Evolutionary conservation across 305 asterid species (phyloP).

Genomic region (Solanum hybrid): DNA sequence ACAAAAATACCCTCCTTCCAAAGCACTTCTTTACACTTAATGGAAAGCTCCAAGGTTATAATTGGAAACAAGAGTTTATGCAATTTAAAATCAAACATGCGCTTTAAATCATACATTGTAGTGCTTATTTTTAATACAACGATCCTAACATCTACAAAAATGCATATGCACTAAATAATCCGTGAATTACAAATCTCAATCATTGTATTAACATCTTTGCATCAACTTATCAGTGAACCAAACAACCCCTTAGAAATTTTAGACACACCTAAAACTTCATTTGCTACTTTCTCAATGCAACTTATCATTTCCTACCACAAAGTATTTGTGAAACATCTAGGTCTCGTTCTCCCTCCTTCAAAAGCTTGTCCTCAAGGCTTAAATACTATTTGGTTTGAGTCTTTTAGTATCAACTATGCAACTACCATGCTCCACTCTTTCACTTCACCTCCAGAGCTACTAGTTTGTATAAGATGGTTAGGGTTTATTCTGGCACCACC

Average conservation of each 20-base stretch:
- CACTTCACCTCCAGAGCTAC: background rate
- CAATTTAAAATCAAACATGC: background rate
- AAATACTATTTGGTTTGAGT: background rate
- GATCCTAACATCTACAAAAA: background rate
- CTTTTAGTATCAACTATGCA: background rate
- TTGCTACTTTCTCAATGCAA: background rate
- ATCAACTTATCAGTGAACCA: background rate
- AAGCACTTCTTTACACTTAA: background rate
- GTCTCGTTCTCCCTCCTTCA: background rate
- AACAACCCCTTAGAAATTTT: background rate
- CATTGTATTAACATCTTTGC: background rate
- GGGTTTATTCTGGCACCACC: background rate
- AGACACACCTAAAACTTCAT: background rate
- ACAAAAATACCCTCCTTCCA: background rate
- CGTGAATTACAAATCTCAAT: background rate
- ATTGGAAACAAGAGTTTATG: background rate
- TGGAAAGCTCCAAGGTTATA: background rate
- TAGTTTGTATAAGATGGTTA: background rate
- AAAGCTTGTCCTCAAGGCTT: background rate
- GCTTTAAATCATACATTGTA: background rate
- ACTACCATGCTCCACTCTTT: background rate
- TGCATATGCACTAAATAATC: background rate
- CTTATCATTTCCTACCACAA: background rate
- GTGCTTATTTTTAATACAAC: background rate
- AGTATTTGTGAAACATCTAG: background rate